Conservation (phyloP, 2,329 filamentous ascomycete species). For the Aspergillus novofumigatus region DNA sequence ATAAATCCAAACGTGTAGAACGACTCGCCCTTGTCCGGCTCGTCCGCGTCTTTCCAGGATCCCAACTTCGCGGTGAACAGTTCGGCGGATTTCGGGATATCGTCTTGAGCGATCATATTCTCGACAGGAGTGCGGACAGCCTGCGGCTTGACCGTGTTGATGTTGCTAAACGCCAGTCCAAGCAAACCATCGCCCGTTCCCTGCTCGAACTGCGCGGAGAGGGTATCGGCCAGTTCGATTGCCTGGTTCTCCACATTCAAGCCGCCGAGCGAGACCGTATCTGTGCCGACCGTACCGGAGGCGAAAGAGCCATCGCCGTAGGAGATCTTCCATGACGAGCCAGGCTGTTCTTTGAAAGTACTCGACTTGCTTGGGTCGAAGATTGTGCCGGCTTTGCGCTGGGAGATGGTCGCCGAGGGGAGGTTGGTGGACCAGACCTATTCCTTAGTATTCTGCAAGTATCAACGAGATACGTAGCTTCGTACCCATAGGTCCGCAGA, state of each 20-base stretch:
- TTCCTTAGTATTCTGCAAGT: background rate
- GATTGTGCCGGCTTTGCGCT: slow-evolving; percentile 26
- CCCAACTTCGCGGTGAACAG: slow-evolving; percentile 65
- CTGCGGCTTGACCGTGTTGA: slow-evolving; percentile 59
- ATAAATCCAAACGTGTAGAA: slow-evolving; percentile 75
- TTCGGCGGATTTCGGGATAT: slow-evolving; percentile 51
- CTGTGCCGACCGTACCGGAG: slow-evolving; percentile 61
- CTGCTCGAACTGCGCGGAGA: slow-evolving; percentile 56
- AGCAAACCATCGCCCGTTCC: slow-evolving; percentile 61
- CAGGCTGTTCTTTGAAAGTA: slow-evolving; percentile 51
- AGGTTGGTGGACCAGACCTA: slow-evolving; percentile 52
- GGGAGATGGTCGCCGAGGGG: slow-evolving; percentile 31
- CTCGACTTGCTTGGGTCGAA: slow-evolving; percentile 60
- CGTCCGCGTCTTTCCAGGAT: slow-evolving; percentile 46
- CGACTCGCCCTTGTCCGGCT: slow-evolving; percentile 41
- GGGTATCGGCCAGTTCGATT: slow-evolving; percentile 58
- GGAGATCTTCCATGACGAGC: slow-evolving; percentile 59
- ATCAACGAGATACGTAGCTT: slow-evolving; percentile 7
- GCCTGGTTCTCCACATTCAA: slow-evolving; percentile 58
- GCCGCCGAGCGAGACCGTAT: slow-evolving; percentile 59
- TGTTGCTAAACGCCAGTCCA: slow-evolving; percentile 60
- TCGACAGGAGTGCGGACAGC: slow-evolving; percentile 59
- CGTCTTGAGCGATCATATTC: slow-evolving; percentile 60
- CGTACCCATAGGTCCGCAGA: slow-evolving; percentile 66
- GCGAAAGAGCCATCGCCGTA: slow-evolving; percentile 68